Evolutionary conservation across 106 monocot species (phyloP), one percentile per base, ranked within the genome.

Genomic region (Gastrodia elata): DNA sequence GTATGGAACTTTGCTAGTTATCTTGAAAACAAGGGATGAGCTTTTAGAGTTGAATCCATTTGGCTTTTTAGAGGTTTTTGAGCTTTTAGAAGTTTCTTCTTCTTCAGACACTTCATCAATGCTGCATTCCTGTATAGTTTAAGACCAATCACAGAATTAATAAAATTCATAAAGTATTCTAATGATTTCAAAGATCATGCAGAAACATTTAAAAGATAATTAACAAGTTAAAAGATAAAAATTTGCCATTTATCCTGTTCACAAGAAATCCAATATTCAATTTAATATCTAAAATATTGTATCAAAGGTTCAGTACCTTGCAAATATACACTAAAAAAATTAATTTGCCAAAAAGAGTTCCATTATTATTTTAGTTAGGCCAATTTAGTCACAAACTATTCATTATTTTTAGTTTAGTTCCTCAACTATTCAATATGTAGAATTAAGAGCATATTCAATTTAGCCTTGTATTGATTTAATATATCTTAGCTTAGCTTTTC

Each of bases 1-100:
- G 76, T 89, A 89, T 39, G 76, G 79, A 77, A 86, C 86, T 81
- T 86, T 86, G 82, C 64, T 86, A 15, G 84, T 87, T 65, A 90
- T 79, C 76, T 87, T 90, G 75, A 90, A 90, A 20, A 87, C 38
- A 73, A 87, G 90, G 73, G 75, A 65, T 39, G 84, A 69, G 26
- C 55, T 80, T 84, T 84, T 84, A 37, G 83, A 80, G 52, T 89
- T 86, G 34, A 78, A 75, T 38, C 84, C 86, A 65, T 84, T 79
- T 64, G 82, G 75, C 46, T 89, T 89, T 74, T 83, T 87, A 18
- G 83, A 86, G 30, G 87, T 84, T 70, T 90, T 87, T 0, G 42
- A 87, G 73, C 84, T 82, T 84, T 90, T 90, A 28, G 82, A 41
- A 73, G 74, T 10, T 74, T 90, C 90, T 46, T 90, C 90, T 75